Percentiles rank a stretch among this genome's conserved stretches.
Conservation (phyloP, 768 basidiomycete species). For the Lentinula lateritia region DNA sequence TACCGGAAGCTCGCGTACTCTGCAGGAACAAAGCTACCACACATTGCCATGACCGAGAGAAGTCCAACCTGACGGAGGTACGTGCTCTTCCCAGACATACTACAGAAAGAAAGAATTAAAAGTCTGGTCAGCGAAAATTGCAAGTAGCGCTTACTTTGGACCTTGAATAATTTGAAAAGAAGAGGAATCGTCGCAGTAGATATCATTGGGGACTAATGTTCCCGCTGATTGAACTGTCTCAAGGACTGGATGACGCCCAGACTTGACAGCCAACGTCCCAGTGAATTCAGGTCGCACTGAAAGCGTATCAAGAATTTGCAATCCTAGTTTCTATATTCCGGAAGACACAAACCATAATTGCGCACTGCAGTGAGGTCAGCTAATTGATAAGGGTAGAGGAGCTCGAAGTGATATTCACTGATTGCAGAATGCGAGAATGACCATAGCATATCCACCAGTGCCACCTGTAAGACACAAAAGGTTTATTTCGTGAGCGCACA, state of each 20-base stretch:
- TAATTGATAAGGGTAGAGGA: not conserved
- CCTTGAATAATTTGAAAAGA: slow-evolving; percentile 91
- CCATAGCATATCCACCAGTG: slow-evolving; percentile 85
- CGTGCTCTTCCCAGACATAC: slow-evolving; percentile 76
- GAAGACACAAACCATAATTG: slow-evolving; percentile 32
- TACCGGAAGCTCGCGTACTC: slow-evolving; percentile 89
- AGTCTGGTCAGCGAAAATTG: not conserved
- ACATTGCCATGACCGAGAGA: slow-evolving; percentile 81
- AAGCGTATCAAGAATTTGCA: no score
- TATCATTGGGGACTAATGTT: slow-evolving; percentile 81
- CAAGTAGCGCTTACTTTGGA: slow-evolving; percentile 57
- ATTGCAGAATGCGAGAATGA: slow-evolving; percentile 82
- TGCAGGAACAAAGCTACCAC: slow-evolving; percentile 88
- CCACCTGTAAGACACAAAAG: slow-evolving; percentile 45
- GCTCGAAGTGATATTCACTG: slow-evolving; percentile 39
- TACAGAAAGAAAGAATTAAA: not conserved
- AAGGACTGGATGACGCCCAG: slow-evolving; percentile 83
- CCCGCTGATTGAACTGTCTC: slow-evolving; percentile 67
- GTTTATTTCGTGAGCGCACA: not conserved
- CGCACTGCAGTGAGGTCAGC: slow-evolving; percentile 28
- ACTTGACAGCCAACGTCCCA: slow-evolving; percentile 83
- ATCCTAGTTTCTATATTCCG: not conserved
- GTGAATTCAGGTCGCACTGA: slow-evolving; percentile 90
- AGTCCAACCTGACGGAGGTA: slow-evolving; percentile 86
- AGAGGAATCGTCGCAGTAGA: slow-evolving; percentile 79